A percentile compares a stretch with the other conserved stretches of the same genome.
Conservation (phyloP, 345 rosid genomes). For the Rubroshorea leprosula region DNA sequence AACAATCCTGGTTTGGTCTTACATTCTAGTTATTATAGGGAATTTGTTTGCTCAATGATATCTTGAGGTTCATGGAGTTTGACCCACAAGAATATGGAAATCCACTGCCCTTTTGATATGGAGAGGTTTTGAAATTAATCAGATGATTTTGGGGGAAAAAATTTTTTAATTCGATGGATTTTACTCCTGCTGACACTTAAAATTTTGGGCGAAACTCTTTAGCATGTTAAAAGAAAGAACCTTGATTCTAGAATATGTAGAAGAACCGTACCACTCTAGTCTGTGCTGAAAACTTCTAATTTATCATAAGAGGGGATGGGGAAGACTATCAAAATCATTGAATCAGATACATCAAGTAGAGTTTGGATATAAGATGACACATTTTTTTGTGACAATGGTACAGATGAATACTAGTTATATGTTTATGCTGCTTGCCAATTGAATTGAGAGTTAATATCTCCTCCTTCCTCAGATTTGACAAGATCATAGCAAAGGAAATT, state of each 20-base stretch:
- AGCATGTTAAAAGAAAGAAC: neutral
- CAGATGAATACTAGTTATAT: neutral
- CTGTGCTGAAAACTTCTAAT: neutral
- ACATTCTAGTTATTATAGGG: constrained; percentile 13
- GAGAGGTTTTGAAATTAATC: neutral
- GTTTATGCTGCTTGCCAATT: constrained; percentile 10
- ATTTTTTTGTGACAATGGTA: neutral
- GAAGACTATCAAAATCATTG: neutral
- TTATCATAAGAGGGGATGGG: neutral
- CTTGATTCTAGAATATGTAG: neutral
- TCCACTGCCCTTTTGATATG: neutral
- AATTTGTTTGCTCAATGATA: constrained; percentile 8
- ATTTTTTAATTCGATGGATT: neutral
- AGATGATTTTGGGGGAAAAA: neutral
- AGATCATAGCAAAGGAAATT: constrained; percentile 85
- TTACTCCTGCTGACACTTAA: neutral
- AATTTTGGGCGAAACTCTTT: neutral
- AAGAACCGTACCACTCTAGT: neutral
- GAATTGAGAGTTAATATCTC: neutral
- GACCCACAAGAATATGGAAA: neutral
- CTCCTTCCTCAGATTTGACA: constrained; percentile 57
- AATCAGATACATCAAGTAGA: neutral
- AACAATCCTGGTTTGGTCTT: constrained; percentile 24
- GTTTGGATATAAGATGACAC: neutral
- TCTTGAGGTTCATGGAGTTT: constrained; percentile 5